phyloP scores from a whole-genome alignment of 2,329 filamentous ascomycete species.

The Neofusicoccum kwambonambiense region DNA sequence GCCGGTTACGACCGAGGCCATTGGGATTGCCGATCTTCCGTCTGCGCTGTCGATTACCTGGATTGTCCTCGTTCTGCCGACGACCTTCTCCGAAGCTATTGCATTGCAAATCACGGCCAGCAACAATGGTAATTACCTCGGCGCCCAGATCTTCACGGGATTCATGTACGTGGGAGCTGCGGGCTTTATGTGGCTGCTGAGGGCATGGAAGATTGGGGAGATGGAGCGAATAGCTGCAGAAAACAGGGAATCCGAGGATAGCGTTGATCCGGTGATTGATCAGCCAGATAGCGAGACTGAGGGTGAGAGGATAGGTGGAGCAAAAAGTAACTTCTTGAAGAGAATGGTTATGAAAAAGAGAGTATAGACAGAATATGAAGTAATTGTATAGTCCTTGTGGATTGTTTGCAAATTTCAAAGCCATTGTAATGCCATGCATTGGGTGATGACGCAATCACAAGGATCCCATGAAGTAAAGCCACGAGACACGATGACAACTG shows the following conservation, averaged over 20 bases:
- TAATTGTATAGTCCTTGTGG: not conserved
- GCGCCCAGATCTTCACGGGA: slow-evolving; percentile 60
- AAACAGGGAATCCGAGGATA: slow-evolving; percentile 26
- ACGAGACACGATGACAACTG: no score
- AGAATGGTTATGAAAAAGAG: slow-evolving; percentile 9
- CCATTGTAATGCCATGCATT: not conserved
- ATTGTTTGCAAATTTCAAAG: not conserved
- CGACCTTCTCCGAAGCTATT: slow-evolving; percentile 62
- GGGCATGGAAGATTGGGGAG: slow-evolving; percentile 61
- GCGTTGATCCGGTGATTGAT: slow-evolving; percentile 25
- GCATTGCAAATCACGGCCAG: slow-evolving; percentile 53
- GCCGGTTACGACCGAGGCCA: slow-evolving; percentile 71
- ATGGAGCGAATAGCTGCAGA: slow-evolving; percentile 43
- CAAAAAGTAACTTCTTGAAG: slow-evolving; percentile 4
- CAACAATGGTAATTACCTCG: slow-evolving; percentile 53
- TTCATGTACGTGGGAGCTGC: slow-evolving; percentile 62
- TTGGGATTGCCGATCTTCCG: slow-evolving; percentile 67
- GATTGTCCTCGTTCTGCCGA: slow-evolving; percentile 68
- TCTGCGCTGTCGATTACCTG: slow-evolving; percentile 70
- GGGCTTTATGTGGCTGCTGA: slow-evolving; percentile 52
- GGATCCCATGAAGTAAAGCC: no score
- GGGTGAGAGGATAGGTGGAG: not conserved
- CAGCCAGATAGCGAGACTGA: not conserved
- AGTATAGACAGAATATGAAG: not conserved
- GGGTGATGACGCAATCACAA: no score